Conservation (phyloP, 164 flowering plant species). For the Vitis labrusca region DNA sequence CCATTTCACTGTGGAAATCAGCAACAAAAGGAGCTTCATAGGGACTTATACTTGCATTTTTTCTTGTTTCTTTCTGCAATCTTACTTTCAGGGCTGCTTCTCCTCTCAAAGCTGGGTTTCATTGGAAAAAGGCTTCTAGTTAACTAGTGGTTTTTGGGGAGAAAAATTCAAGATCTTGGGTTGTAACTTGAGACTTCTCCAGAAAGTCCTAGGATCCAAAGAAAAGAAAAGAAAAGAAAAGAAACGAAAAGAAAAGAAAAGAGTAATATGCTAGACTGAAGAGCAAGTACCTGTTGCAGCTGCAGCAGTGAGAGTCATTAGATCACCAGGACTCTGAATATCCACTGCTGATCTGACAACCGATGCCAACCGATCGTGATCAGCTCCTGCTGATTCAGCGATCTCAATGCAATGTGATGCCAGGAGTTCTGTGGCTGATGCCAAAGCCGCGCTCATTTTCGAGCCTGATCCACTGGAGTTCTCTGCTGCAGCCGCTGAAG, state of each 20-base stretch:
- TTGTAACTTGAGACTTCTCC: neutral
- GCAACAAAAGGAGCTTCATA: slow-evolving; percentile 33
- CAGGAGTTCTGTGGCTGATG: slow-evolving; percentile 79
- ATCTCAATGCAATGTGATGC: slow-evolving; percentile 82
- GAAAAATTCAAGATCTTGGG: too few relatives aligned
- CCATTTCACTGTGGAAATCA: slow-evolving; percentile 25
- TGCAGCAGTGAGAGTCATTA: slow-evolving; percentile 88
- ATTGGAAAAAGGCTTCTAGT: neutral
- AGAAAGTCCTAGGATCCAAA: too few relatives aligned
- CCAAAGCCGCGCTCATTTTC: slow-evolving; percentile 66
- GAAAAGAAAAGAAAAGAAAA: too few relatives aligned
- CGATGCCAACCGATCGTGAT: slow-evolving; percentile 59
- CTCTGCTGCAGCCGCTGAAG: slow-evolving; percentile 64
- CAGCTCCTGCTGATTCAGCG: slow-evolving; percentile 80
- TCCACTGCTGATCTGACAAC: slow-evolving; percentile 75
- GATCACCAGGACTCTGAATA: slow-evolving; percentile 70
- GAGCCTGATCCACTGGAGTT: slow-evolving; percentile 36
- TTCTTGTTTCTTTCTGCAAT: slow-evolving; percentile 65
- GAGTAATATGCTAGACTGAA: neutral
- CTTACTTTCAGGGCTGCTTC: slow-evolving; percentile 73
- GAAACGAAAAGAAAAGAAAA: too few relatives aligned
- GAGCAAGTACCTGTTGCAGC: slow-evolving; percentile 84
- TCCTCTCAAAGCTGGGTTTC: slow-evolving; percentile 68
- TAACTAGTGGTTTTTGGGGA: neutral
- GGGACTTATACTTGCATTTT: slow-evolving; percentile 72